Base-by-base conservation (phyloP, 108 stramenopile genomes). In the Aurantiochytrium sp. region DNA sequence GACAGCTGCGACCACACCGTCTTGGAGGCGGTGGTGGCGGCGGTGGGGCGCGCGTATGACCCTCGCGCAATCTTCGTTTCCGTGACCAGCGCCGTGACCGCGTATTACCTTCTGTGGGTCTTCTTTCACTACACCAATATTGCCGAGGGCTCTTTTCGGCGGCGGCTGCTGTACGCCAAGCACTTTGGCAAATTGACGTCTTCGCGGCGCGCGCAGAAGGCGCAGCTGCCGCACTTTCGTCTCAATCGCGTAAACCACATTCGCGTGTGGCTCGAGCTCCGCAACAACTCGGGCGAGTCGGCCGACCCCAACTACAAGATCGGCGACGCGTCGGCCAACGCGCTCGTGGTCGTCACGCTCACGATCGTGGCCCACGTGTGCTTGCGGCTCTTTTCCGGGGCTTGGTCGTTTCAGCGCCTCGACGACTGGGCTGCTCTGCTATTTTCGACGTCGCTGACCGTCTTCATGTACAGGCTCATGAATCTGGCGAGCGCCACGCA, bases 381-480 rank as follows among this genome's bases (percentile, higher is more conserved):
- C 32, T 24, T 81, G 73, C 73, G 73, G 17, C 39, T 81, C n/a
- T 81, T 81, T 4, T 81, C 73, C 32, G 73, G 73, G 45, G 73
- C 73, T 22, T 81, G 73, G 73, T 48, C 73, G 21, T 48, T 81
- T 41, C 24, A 41, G 24, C 3, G 73, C 6, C 39, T 81, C 32
- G 73, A 81, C 45, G 73, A 81, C 32, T 48, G 39, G 39, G 73
- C 45, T 6, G 12, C 45, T 12, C 12, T 48, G 73, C 27, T 81
- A 15, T 24, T 48, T 48, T 41, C 45, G n/a, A n/a, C 45, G n/a
- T 6, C 42, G 27, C 39, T 81, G 0, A 81, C 10, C 73, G 6
- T 48, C 30, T 81, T 48, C 45, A 81, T 81, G 73, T 81, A 81
- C 73, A 41, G 73, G 73, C 32, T 81, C 45, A 81, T 81, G 73